Evolutionary conservation across 75 land plant genomes (phyloP).

Genomic region (Gnetum montanum): DNA sequence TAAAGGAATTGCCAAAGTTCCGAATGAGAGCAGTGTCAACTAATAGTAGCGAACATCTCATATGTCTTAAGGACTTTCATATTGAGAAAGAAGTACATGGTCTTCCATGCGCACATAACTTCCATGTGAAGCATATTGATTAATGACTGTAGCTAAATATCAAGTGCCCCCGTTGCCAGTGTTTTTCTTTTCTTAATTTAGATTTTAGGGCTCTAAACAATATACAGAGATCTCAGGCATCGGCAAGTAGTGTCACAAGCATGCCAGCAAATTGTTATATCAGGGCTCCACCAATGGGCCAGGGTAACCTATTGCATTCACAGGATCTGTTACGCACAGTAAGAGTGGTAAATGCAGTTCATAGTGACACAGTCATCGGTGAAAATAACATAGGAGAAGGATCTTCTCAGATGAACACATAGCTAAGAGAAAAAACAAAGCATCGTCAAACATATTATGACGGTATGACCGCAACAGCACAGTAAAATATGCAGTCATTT

Average conservation of each 20-base stretch:
- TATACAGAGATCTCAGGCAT: slow-evolving; percentile 12
- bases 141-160: slow-evolving; percentile 92
- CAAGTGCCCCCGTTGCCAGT: slow-evolving; percentile 93
- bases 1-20: slow-evolving; percentile 93
- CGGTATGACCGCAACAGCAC: no score
- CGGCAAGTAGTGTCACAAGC: slow-evolving; percentile 27
- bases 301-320: slow-evolving; percentile 51
- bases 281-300: slow-evolving; percentile 37
- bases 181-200: slow-evolving; percentile 91
- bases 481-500: no score
- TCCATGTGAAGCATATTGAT: slow-evolving; percentile 94
- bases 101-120: slow-evolving; percentile 96
- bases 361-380: background rate
- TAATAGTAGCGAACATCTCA: slow-evolving; percentile 88
- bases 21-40: slow-evolving; percentile 79
- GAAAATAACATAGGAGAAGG: no score
- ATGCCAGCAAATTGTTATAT: slow-evolving; percentile 22
- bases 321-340: slow-evolving; percentile 48
- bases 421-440: no score
- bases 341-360: slow-evolving; percentile 30
- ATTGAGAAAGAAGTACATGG: slow-evolving; percentile 88
- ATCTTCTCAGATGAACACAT: no score
- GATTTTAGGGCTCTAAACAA: slow-evolving; percentile 68
- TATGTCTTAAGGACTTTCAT: slow-evolving; percentile 89
- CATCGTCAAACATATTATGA: no score